A percentile compares a stretch with the other conserved stretches of the same genome.
Conservation (phyloP, 192 early-diverging fungal species). For the Umbelopsis isabellina region DNA sequence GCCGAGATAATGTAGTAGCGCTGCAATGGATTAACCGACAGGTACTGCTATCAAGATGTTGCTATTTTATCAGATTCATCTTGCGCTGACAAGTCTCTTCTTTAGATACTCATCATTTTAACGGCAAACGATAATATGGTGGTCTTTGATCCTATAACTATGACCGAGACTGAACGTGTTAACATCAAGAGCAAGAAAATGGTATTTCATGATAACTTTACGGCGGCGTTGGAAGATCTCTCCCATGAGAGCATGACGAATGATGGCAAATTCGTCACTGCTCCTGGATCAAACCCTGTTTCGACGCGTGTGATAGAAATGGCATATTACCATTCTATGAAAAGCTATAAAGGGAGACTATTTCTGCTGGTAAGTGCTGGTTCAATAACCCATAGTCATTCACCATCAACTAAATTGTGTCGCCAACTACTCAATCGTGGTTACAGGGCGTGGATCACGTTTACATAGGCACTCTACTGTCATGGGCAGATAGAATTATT, state of each 20-base stretch:
- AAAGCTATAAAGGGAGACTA: constrained; percentile 58
- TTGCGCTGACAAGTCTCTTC: not conserved
- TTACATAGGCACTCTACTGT: constrained; percentile 55
- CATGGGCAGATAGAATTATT: constrained; percentile 62
- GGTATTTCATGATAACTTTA: constrained; percentile 61
- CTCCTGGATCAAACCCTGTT: constrained; percentile 16
- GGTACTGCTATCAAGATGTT: constrained; percentile 31
- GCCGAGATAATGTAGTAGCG: constrained; percentile 57
- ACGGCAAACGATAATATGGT: constrained; percentile 61
- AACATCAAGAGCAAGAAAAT: constrained; percentile 52
- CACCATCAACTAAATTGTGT: not conserved
- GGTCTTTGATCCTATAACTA: constrained; percentile 58
- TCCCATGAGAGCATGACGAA: constrained; percentile 20
- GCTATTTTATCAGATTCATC: not conserved
- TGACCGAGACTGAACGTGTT: constrained; percentile 52
- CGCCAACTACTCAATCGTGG: not conserved
- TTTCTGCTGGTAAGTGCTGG: constrained; percentile 54
- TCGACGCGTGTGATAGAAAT: constrained; percentile 38
- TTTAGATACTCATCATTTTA: constrained; percentile 57
- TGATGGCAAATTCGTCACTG: constrained; percentile 28
- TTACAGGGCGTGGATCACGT: constrained; percentile 55
- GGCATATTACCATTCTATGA: constrained; percentile 58
- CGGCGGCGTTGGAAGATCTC: constrained; percentile 43
- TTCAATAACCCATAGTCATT: not conserved
- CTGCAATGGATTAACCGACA: constrained; percentile 64